Percentiles rank a stretch among this genome's conserved stretches.
These are phyloP conservation scores for Peniophora sp. DNA, from an alignment of 1,284 basidiomycete genomes.

Conservation along the genomic window DNA sequence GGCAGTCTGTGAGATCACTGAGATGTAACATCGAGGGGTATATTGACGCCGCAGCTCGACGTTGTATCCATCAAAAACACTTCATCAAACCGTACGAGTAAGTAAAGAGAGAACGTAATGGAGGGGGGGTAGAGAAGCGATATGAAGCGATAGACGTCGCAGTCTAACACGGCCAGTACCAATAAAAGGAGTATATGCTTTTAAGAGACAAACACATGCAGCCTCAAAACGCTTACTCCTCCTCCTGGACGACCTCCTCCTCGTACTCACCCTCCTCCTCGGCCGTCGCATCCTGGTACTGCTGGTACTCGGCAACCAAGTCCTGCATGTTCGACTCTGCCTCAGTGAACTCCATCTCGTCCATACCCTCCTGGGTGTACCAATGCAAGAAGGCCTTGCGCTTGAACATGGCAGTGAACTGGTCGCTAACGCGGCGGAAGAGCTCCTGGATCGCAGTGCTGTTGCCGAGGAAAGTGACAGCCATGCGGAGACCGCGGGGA, in stretches of 20 bases:
- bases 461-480: slow-evolving; percentile 96
- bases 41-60: too few relatives aligned
- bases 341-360: slow-evolving; percentile 98
- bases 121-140: too few relatives aligned
- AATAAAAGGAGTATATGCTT: too few relatives aligned
- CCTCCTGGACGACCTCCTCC: slow-evolving; percentile 52
- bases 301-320: slow-evolving; percentile 89
- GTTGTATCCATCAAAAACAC: too few relatives aligned
- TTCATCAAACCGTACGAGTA: too few relatives aligned
- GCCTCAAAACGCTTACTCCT: slow-evolving; percentile 21
- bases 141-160: too few relatives aligned
- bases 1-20: too few relatives aligned
- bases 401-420: slow-evolving; percentile 99
- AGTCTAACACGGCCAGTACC: too few relatives aligned
- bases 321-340: slow-evolving; percentile 97
- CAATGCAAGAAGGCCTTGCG: slow-evolving; percentile 99
- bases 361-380: slow-evolving; percentile 99
- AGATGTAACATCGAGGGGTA: too few relatives aligned
- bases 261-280: slow-evolving; percentile 78
- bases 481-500: slow-evolving; percentile 91
- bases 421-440: slow-evolving; percentile 95
- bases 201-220: too few relatives aligned
- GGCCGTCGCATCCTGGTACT: slow-evolving; percentile 94
- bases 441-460: slow-evolving; percentile 95
- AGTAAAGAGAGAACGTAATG: too few relatives aligned